Base-by-base conservation (phyloP, 1,139 yeast genomes). In the Scheffersomyces titani region DNA sequence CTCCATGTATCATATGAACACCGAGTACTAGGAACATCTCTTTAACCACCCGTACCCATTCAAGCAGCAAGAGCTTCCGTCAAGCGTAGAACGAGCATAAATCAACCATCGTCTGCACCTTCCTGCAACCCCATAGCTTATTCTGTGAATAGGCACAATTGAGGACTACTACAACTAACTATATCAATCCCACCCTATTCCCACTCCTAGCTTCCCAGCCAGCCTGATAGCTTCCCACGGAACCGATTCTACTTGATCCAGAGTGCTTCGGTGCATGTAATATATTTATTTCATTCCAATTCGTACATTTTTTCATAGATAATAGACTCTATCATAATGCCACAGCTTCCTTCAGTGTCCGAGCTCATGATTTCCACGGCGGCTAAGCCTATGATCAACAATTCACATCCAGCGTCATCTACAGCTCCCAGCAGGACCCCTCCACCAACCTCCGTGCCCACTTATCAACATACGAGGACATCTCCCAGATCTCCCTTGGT, bases 301-400 rank as follows among this genome's bases (percentile, higher is more conserved):
- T 22, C 20, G 6, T 19, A 19, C 24, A 46, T 5, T 46, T 19
- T n/a, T 19, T 46, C 49, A 46, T 6, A 11, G 49, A 20, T 46
- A 19, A 46, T 46, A 46, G 49, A 46, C 19, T 19, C 24, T 20
- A 19, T 7, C 49, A 46, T 56, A 53, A 73, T 73, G 78, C 68
- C 76, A 5, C 76, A 72, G 60, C 71, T 74, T 55, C 78, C 78
- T 45, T 73, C 78, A 6, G 77, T 74, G 21, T 69, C 75, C 47
- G 78, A 74, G 61, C 65, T 74, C 55, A 69, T 74, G 67, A 66
- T 69, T 45, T 19, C 49, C 20, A 46, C 49, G n/a, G 49, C 49
- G 9, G 18, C 20, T n/a, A 46, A 46, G n/a, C 49, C 49, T 6
- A 13, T 46, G 16, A 4, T 16, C 40, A 9, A 13, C 16, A 30